Evolutionary conservation across 495 filamentous ascomycete genomes (phyloP), one percentile per base, ranked within the genome.

Genomic region (Diplogelasinospora grovesii): DNA sequence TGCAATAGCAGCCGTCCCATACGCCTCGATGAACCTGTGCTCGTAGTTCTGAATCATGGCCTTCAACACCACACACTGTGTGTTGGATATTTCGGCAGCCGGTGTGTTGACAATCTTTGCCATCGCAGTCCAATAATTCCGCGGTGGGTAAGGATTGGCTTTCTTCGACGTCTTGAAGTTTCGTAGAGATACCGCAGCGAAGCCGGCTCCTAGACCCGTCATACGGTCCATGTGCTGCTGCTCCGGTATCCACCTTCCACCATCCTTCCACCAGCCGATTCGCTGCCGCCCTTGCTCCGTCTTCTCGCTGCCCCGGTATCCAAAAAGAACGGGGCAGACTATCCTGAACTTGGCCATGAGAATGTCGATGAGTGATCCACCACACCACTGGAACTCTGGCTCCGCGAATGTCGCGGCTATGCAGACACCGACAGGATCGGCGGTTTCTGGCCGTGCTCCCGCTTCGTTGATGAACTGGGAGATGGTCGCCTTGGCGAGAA

Each of bases 321-420:
- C 93, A 59, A 85, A 97, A 8, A 99, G 68, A 8, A 88, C 81
- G 3, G 93, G 90, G 52, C 88, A 95, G 19, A 77, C 70, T 4
- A 81, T 68, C 27, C 85, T 79, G 46, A 86, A 82, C 57, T 97
- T 95, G 21, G 92, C 88, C 54, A 93, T 76, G 15, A 97, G 61
- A 37, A 97, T 83, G 48, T 96, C 89, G 29, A 88, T 82, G 48
- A 97, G 66, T 9, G 79, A 75, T 22, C 69, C 60, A 2, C 83
- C 86, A 21, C 85, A 74, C 73, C 82, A 86, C 13, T 70, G 64
- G 49, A 87, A 83, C 1, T 71, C 60, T 0, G 76, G 65, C 14
- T 73, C 65, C 3, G 87, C 80, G 53, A 95, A 90, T 16, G 89
- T 75, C 32, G 80, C 75, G 13, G 79, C 81, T 0, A 81, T 71